Percentiles rank a stretch among this genome's conserved stretches.
These are phyloP conservation scores for Rostrohypoxylon terebratum DNA, from an alignment of 495 filamentous ascomycete species.

Conservation along the genomic window DNA sequence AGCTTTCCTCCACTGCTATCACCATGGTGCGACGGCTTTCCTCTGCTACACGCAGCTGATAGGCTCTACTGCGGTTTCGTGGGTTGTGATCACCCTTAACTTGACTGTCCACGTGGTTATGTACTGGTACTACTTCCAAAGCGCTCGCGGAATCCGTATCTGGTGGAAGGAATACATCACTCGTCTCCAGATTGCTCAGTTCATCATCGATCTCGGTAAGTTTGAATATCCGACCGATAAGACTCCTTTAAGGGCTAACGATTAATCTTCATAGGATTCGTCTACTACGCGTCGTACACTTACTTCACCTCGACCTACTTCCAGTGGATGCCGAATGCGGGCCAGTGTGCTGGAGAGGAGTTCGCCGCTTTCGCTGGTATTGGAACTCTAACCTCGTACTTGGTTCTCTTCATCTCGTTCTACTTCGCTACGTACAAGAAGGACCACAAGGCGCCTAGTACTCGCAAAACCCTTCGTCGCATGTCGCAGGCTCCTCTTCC, in stretches of 20 bases:
- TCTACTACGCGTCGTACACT: slow-evolving; percentile 95
- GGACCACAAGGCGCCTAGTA: slow-evolving; percentile 71
- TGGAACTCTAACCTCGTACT: slow-evolving; percentile 89
- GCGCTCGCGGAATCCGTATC: slow-evolving; percentile 80
- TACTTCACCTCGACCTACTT: slow-evolving; percentile 96
- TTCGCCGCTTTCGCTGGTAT: slow-evolving; percentile 96
- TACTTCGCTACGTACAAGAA: slow-evolving; percentile 98
- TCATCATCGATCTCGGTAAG: slow-evolving; percentile 82
- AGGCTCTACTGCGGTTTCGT: slow-evolving; percentile 80
- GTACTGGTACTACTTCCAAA: slow-evolving; percentile 87
- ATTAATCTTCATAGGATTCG: slow-evolving; percentile 70
- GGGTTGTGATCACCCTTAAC: slow-evolving; percentile 83
- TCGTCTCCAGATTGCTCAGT: slow-evolving; percentile 85
- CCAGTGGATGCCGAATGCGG: slow-evolving; percentile 80
- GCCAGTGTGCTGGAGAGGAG: slow-evolving; percentile 94
- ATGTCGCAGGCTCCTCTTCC: slow-evolving; percentile 67
- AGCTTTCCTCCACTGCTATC: slow-evolving; percentile 90
- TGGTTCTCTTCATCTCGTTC: slow-evolving; percentile 98
- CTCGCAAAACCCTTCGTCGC: slow-evolving; percentile 66
- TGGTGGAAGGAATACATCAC: slow-evolving; percentile 96
- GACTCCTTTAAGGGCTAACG: slow-evolving; percentile 21
- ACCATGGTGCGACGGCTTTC: slow-evolving; percentile 84
- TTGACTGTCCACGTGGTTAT: slow-evolving; percentile 82
- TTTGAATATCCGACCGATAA: background rate
- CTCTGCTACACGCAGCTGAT: slow-evolving; percentile 89